Evolutionary conservation across 352 stramenopile species (phyloP).

Genomic region (Pythium phragmiticola): DNA sequence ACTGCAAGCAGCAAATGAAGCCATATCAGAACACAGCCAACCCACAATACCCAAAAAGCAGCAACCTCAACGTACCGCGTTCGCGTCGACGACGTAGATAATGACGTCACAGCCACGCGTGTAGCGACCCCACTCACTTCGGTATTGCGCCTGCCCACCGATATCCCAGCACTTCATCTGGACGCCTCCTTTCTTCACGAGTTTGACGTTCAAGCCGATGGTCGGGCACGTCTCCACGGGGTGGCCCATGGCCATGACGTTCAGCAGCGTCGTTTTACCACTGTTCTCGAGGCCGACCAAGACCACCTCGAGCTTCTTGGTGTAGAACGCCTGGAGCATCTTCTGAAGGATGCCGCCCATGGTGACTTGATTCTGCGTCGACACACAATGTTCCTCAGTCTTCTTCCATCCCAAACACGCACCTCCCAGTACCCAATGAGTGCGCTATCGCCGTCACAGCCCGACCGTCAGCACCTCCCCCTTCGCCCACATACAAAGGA

Average conservation of each 20-base stretch:
- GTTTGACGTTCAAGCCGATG: slow-evolving; percentile 97
- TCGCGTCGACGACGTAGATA: slow-evolving; percentile 98
- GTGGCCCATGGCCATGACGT: slow-evolving; percentile 95
- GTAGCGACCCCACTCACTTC: slow-evolving; percentile 93
- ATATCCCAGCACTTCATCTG: slow-evolving; percentile 99
- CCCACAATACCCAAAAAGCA: background rate
- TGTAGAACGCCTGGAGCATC: slow-evolving; percentile 96
- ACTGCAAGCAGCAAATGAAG: slow-evolving; percentile 36
- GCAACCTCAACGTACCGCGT: slow-evolving; percentile 70
- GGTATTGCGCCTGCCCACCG: slow-evolving; percentile 96
- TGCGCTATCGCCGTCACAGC: background rate
- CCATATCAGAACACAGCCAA: slow-evolving; percentile 12
- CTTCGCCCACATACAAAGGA: background rate
- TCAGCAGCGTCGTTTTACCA: slow-evolving; percentile 96
- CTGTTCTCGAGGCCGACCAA: slow-evolving; percentile 97
- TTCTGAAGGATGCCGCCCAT: slow-evolving; percentile 94
- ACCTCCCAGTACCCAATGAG: background rate
- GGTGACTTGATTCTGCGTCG: slow-evolving; percentile 22
- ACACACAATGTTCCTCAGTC: slow-evolving; percentile 8
- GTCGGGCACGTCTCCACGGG: slow-evolving; percentile 96
- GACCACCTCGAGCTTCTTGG: slow-evolving; percentile 96
- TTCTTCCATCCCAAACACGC: background rate
- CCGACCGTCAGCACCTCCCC: background rate
- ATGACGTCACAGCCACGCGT: slow-evolving; percentile 98
- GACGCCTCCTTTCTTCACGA: slow-evolving; percentile 93